phyloP scores from a whole-genome alignment of 495 filamentous ascomycete species.

The Xylaria castorea region DNA sequence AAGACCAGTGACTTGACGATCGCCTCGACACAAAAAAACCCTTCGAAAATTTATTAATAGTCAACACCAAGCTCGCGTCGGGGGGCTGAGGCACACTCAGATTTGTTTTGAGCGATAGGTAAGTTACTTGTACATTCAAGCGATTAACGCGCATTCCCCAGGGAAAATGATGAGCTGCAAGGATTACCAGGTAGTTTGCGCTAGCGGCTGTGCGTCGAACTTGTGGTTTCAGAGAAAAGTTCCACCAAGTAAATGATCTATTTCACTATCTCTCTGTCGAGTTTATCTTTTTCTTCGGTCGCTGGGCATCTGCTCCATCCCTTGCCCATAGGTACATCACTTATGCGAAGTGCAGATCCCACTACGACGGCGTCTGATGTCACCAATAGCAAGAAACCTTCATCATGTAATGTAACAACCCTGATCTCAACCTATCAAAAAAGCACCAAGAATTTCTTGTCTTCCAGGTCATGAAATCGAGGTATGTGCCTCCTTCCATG shows the following conservation, averaged over 20 bases:
- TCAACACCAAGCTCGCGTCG: neutral
- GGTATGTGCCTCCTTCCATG: neutral
- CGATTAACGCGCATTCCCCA: neutral
- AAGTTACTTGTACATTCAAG: neutral
- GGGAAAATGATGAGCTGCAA: constrained; percentile 1
- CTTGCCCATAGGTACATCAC: neutral
- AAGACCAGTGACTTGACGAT: neutral
- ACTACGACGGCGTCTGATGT: constrained; percentile 18
- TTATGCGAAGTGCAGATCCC: constrained; percentile 19
- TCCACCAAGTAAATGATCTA: constrained; percentile 2
- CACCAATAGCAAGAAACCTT: constrained; percentile 13
- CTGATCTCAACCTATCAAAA: neutral
- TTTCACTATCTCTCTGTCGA: neutral
- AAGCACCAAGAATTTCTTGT: neutral
- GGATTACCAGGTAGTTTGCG: neutral
- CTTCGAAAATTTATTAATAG: constrained; percentile 14
- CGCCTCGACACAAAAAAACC: neutral
- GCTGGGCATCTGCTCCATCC: neutral
- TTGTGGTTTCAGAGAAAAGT: neutral
- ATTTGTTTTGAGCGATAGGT: neutral
- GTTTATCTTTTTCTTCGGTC: neutral
- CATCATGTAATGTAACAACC: neutral
- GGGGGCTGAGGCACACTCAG: neutral
- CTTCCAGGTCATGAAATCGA: neutral
- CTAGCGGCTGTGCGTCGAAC: constrained; percentile 11